phyloP scores from a whole-genome alignment of 148 eudicot genomes.

The Chenopodium suecicum region DNA sequence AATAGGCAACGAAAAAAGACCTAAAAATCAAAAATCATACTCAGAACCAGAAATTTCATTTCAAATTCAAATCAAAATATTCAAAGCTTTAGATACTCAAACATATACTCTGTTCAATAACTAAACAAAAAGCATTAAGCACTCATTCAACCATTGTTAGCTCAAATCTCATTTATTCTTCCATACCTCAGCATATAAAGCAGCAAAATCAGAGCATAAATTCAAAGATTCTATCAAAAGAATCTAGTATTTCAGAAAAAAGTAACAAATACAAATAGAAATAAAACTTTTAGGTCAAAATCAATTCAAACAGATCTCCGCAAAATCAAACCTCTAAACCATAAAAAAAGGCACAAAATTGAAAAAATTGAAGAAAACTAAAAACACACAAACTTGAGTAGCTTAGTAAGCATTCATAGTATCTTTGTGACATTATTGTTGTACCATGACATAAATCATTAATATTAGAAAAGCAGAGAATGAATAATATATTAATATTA shows the following conservation, averaged over 20 bases:
- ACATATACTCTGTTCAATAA: background rate
- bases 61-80: too few relatives aligned
- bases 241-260: background rate
- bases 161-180: background rate
- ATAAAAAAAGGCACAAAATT: background rate
- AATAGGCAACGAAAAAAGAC: too few relatives aligned
- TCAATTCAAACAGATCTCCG: background rate
- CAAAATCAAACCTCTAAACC: background rate
- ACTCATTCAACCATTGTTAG: background rate
- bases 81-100: too few relatives aligned
- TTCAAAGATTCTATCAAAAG: background rate
- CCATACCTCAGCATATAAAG: background rate
- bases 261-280: background rate
- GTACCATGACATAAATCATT: too few relatives aligned
- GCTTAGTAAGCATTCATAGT: conserved; percentile 50
- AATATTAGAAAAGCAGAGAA: too few relatives aligned
- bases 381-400: conserved; percentile 42
- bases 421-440: conserved; percentile 11
- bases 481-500: too few relatives aligned
- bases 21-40: too few relatives aligned
- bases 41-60: too few relatives aligned
- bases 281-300: background rate
- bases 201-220: background rate
- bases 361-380: background rate
- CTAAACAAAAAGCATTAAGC: background rate